These are phyloP conservation scores for Fusarium solani-melongenae DNA, from an alignment of 2,329 filamentous ascomycete species.

Conservation along the genomic window DNA sequence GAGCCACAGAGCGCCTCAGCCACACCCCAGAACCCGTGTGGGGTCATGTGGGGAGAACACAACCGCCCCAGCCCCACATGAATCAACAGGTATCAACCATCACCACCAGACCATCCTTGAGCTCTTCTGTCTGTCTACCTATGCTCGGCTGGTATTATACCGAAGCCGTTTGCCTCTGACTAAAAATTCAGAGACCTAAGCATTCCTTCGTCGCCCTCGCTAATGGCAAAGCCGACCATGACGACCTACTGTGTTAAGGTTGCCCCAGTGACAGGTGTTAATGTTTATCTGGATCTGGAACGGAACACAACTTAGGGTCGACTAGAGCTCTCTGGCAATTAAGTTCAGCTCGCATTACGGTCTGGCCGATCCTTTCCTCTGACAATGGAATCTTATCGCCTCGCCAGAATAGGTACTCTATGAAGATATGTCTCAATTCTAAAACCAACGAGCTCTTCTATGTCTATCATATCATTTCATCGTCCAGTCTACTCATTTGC, in stretches of 20 bases:
- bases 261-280: not conserved
- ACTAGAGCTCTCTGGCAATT: not conserved
- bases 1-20: not conserved
- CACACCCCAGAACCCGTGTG: not conserved
- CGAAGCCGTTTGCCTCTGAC: rapidly evolving
- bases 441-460: not conserved
- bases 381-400: not conserved
- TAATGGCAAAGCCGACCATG: not conserved
- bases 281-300: not conserved
- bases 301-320: not conserved
- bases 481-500: not conserved
- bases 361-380: not conserved
- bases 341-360: not conserved
- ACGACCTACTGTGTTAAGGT: not conserved
- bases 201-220: not conserved
- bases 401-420: not conserved
- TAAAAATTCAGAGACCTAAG: not conserved
- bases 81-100: not conserved
- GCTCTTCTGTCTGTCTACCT: not conserved
- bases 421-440: not conserved
- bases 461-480: too few relatives aligned
- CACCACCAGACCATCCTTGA: not conserved
- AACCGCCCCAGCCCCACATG: not conserved
- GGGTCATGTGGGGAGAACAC: not conserved
- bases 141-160: not conserved